Conservation (phyloP, 139 green algal genomes). For the Astrephomene gubernaculifera region DNA sequence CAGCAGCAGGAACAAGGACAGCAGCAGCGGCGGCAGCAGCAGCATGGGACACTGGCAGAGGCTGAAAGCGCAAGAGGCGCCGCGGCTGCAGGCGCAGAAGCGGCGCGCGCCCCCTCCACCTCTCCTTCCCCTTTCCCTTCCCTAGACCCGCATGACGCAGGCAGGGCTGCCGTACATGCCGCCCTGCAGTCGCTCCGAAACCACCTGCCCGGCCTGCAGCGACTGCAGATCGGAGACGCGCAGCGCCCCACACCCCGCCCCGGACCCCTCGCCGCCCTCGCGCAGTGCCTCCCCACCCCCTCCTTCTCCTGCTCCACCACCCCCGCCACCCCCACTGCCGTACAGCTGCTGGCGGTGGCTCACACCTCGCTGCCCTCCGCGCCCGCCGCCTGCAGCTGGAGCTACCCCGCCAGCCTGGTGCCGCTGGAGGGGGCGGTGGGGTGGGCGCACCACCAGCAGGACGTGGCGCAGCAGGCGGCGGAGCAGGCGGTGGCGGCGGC, state of each 20-base stretch:
- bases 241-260: neutral
- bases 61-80: neutral
- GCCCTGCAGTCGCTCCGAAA: neutral
- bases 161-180: too few species aligned
- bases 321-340: neutral
- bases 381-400: neutral
- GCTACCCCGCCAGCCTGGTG: slow-evolving; percentile 17
- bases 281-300: neutral
- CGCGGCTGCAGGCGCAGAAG: too few species aligned
- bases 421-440: neutral
- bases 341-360: neutral
- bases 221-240: neutral
- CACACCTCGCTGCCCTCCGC: neutral
- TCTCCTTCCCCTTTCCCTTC: too few species aligned
- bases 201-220: neutral
- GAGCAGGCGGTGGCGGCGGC: slow-evolving; percentile 1
- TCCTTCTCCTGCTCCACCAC: neutral
- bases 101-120: too few species aligned
- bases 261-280: neutral
- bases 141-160: too few species aligned
- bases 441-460: neutral
- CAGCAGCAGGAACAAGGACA: neutral
- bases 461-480: slow-evolving; percentile 1
- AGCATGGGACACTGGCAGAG: neutral
- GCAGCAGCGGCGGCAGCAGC: neutral